These are phyloP conservation scores for Cordia subcordata DNA, from an alignment of 257 asterid species.

Conservation along the genomic window DNA sequence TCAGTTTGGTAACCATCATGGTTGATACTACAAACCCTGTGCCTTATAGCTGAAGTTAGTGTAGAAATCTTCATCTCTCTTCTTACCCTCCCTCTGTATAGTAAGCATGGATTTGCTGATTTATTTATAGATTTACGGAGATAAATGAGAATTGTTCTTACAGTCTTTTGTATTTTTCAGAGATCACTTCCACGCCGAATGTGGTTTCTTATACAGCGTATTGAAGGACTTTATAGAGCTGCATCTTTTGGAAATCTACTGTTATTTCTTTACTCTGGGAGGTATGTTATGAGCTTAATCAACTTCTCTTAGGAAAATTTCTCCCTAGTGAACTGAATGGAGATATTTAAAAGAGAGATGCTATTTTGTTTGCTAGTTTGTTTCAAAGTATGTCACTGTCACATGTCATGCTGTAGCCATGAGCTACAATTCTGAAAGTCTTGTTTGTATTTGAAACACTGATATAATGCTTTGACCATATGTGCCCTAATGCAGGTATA, in stretches of 20 bases:
- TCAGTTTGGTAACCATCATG: too few relatives aligned
- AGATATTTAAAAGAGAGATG: background rate
- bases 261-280: constrained; percentile 83
- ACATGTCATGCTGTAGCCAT: background rate
- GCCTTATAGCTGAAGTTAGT: background rate
- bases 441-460: background rate
- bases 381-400: too few relatives aligned
- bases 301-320: background rate
- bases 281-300: constrained; percentile 33
- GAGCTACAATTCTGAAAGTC: background rate
- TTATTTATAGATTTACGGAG: too few relatives aligned
- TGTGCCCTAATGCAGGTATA: constrained; percentile 46
- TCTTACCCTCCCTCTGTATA: too few relatives aligned
- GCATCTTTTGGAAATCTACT: constrained; percentile 92
- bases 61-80: background rate
- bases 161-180: constrained; percentile 29
- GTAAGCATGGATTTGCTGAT: too few relatives aligned
- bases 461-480: background rate
- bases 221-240: constrained; percentile 88
- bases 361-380: background rate
- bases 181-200: constrained; percentile 73
- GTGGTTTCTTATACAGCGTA: constrained; percentile 74
- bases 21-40: too few relatives aligned
- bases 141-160: too few relatives aligned
- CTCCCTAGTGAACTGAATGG: background rate